Percentiles rank a stretch among this genome's conserved stretches.
These are phyloP conservation scores for Pseudogymnoascus sp. DNA, from an alignment of 2,329 filamentous ascomycete species.

Conservation along the genomic window DNA sequence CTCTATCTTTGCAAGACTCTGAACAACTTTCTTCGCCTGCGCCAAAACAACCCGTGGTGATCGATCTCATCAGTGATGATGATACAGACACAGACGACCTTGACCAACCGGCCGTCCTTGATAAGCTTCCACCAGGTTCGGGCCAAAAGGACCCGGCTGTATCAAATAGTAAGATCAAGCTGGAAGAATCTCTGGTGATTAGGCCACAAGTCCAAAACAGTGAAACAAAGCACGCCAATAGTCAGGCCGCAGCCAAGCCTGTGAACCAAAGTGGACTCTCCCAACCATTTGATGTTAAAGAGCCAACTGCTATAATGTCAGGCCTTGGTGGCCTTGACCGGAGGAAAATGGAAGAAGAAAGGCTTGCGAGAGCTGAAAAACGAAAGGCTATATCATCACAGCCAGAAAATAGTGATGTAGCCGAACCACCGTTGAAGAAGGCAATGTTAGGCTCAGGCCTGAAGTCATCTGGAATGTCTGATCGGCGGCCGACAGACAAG, in stretches of 20 bases:
- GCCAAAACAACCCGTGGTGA: not conserved
- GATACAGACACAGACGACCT: constrained; percentile 13
- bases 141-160: not conserved
- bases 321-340: constrained; percentile 48
- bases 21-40: not conserved
- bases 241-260: not conserved
- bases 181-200: not conserved
- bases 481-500: not conserved
- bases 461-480: not conserved
- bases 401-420: not conserved
- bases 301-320: not conserved
- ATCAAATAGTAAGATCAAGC: not conserved
- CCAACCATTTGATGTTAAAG: not conserved
- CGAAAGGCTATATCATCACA: constrained; percentile 29
- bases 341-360: constrained; percentile 77
- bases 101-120: not conserved
- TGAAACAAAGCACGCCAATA: not conserved
- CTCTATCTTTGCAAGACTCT: constrained; percentile 42
- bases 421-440: not conserved
- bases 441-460: not conserved
- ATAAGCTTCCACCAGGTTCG: not conserved
- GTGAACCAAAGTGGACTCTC: not conserved
- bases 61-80: constrained; percentile 13
- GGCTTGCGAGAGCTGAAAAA: constrained; percentile 53
- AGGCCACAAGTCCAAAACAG: not conserved